These are phyloP conservation scores for Stenogyne calaminthoides DNA, from an alignment of 305 asterid species.

Conservation along the genomic window DNA sequence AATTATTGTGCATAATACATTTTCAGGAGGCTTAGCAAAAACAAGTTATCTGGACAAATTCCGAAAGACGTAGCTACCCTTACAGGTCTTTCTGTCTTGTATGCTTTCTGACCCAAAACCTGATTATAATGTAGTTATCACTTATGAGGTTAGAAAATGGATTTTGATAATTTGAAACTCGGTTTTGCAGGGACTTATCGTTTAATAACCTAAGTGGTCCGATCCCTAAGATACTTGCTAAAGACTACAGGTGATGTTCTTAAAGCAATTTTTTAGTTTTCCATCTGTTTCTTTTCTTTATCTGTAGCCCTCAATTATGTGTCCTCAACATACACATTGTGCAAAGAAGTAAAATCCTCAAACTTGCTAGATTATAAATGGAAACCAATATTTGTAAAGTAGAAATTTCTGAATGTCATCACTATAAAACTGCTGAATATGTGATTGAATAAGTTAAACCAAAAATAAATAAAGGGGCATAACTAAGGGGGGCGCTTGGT, in stretches of 20 bases:
- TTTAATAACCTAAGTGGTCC: slow-evolving; percentile 89
- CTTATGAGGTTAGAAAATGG: slow-evolving; percentile 1
- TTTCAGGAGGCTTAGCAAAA: slow-evolving; percentile 82
- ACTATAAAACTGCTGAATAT: no score
- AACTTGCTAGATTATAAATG: no score
- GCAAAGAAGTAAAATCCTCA: no score
- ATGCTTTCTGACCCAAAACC: slow-evolving; percentile 47
- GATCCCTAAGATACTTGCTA: slow-evolving; percentile 74
- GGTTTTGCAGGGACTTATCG: slow-evolving; percentile 80
- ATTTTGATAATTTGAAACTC: slow-evolving; percentile 17
- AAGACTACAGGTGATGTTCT: slow-evolving; percentile 75
- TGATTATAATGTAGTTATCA: background rate
- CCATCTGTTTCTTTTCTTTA: background rate
- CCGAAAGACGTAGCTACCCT: slow-evolving; percentile 76
- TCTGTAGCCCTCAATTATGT: no score
- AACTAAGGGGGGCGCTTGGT: no score
- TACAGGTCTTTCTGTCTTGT: slow-evolving; percentile 89
- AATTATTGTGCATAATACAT: slow-evolving; percentile 23
- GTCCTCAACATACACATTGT: no score
- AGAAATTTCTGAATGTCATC: no score
- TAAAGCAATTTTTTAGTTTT: background rate
- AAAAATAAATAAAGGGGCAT: background rate
- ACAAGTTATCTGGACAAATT: slow-evolving; percentile 82
- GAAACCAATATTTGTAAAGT: no score
- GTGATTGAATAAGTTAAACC: background rate